Conservation (phyloP, 148 eudicot species). For the Polygonum maritimum region DNA sequence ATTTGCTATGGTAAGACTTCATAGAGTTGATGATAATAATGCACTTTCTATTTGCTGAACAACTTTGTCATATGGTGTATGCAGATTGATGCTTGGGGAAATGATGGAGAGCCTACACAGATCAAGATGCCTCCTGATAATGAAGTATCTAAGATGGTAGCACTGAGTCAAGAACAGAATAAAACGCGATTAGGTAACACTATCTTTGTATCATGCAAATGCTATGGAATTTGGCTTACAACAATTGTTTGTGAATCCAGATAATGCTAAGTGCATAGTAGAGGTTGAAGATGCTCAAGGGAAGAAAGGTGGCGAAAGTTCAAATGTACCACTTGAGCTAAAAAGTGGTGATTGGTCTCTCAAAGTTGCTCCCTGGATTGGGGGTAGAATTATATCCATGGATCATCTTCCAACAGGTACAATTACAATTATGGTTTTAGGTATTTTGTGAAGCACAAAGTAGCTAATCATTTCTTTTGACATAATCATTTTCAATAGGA, state of each 20-base stretch:
- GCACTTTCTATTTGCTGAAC: background rate
- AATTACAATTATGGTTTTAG: background rate
- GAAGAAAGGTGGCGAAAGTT: conserved; percentile 67
- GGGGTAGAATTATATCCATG: conserved; percentile 92
- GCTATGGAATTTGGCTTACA: background rate
- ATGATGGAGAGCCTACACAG: conserved; percentile 66
- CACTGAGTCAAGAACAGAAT: conserved; percentile 41
- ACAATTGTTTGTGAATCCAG: conserved; percentile 28
- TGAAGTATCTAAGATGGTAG: conserved; percentile 53
- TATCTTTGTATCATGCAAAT: background rate
- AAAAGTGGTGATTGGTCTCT: conserved; percentile 79
- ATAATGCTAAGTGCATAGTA: conserved; percentile 64
- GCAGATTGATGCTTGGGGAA: conserved; percentile 81
- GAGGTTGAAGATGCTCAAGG: conserved; percentile 44
- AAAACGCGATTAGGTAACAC: conserved; percentile 54
- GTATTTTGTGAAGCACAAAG: background rate
- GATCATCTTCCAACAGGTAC: conserved; percentile 90
- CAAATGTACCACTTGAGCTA: conserved; percentile 64
- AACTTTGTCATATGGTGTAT: background rate
- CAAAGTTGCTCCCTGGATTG: conserved; percentile 95
- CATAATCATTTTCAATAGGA: conserved; percentile 23
- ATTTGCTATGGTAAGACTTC: conserved; percentile 48
- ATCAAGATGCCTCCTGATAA: conserved; percentile 59
- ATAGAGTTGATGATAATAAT: background rate
- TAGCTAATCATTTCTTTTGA: background rate